Evolutionary conservation across 495 filamentous ascomycete genomes (phyloP), one percentile per base, ranked within the genome.

Genomic region (Lasiosphaeria miniovina): DNA sequence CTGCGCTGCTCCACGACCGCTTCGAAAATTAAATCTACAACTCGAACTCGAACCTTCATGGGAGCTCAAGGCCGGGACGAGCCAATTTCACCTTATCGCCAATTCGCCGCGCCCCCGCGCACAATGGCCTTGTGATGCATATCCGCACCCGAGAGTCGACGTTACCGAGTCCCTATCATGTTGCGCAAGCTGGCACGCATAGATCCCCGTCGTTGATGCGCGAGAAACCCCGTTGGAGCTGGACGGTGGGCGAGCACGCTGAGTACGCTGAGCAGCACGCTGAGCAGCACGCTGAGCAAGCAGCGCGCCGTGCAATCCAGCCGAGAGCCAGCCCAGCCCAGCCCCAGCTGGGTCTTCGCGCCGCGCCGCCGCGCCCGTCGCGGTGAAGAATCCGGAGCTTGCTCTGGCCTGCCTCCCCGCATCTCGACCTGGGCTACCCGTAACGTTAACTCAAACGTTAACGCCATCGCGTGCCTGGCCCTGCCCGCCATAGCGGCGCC

Each of bases 71-170:
- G 11, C 43, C 43, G 12, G 12, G 12, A 11, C 15, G 43, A 46
- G 43, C 15, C 43, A 46, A 46, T 46, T 46, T 46, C 38, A 41
- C 38, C 43, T 46, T 5, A n/a, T 14, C 43, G 43, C 43, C 43
- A 62, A 58, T 45, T 52, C 51, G 10, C 41, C 52, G 36, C 46
- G 45, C 48, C 49, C 57, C 54, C 52, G 24, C 62, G 60, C 53
- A 56, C 54, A 43, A 73, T 71, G 71, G 69, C 59, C 50, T 61
- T 70, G 71, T 73, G 62, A 73, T 71, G 71, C 71, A 67, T 70
- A 61, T 38, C 58, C 50, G 61, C 61, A 17, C 58, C 58, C 57
- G 40, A 57, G 58, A 58, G 48, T 57, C 59, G 61, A 65, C 59
- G 57, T 51, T 54, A 52, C 52, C 46, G 24, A 56, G 40, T 40